These are phyloP conservation scores for Starmera stellimalicola DNA, from an alignment of 1,139 yeast genomes.

Conservation along the genomic window DNA sequence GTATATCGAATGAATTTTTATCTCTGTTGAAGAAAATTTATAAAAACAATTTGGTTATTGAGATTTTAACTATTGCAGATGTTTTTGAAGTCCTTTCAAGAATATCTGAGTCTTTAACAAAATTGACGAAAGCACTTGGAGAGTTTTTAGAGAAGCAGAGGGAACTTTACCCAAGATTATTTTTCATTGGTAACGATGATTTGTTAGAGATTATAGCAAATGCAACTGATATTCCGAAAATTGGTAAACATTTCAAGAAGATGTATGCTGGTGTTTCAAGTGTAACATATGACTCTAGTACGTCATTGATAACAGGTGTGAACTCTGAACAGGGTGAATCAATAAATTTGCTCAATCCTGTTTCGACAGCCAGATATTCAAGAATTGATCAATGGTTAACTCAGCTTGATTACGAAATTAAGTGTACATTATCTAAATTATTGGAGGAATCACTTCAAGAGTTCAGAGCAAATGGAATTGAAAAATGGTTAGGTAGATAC, in stretches of 20 bases:
- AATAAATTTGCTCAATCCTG: constrained; percentile 33
- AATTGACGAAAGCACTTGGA: constrained; percentile 57
- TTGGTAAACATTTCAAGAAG: constrained; percentile 57
- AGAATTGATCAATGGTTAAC: constrained; percentile 56
- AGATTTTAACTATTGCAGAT: constrained; percentile 45
- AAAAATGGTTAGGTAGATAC: constrained; percentile 25
- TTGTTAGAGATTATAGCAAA: constrained; percentile 75
- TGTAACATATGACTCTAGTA: constrained; percentile 31
- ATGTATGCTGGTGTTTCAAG: constrained; percentile 61
- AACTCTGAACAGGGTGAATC: constrained; percentile 57
- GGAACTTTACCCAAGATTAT: constrained; percentile 70
- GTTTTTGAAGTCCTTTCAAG: constrained; percentile 40
- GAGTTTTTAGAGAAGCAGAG: constrained; percentile 80
- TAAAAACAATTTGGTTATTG: constrained; percentile 45
- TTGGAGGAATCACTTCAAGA: constrained; percentile 23
- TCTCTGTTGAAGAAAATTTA: constrained; percentile 41
- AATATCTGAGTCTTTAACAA: constrained; percentile 44
- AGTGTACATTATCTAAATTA: constrained; percentile 33
- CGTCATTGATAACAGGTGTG: constrained; percentile 36
- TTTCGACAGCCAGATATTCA: constrained; percentile 35
- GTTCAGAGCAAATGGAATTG: constrained; percentile 11
- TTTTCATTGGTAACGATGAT: constrained; percentile 88
- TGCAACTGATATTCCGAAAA: constrained; percentile 35
- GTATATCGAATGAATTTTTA: constrained; percentile 53
- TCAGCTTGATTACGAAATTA: constrained; percentile 47